Conservation (phyloP, 192 early-diverging fungal genomes). For the Coemansia guatemalensis region DNA sequence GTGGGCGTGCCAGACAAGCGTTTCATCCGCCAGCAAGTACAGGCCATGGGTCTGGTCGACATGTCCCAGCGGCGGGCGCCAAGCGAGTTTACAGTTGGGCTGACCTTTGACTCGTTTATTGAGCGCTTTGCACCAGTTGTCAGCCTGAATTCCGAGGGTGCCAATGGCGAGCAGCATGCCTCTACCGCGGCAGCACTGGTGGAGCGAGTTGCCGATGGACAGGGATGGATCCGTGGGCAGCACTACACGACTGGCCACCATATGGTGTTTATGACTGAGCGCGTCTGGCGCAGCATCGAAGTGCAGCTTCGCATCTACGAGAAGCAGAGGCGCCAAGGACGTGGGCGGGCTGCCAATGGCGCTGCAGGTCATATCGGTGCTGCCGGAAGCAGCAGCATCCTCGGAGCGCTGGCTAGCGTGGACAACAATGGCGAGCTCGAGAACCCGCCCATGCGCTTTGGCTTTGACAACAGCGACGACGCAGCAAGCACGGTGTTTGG, state of each 20-base stretch:
- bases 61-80: conserved; percentile 64
- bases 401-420: conserved; percentile 30
- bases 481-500: conserved; percentile 36
- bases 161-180: neutral
- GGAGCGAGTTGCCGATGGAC: conserved; percentile 34
- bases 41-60: conserved; percentile 68
- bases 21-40: conserved; percentile 68
- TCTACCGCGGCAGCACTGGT: conserved; percentile 18
- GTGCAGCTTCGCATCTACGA: conserved; percentile 59
- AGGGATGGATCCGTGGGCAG: conserved; percentile 53
- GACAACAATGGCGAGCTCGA: conserved; percentile 32
- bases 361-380: conserved; percentile 9
- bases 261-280: conserved; percentile 63
- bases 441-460: conserved; percentile 27
- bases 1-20: conserved; percentile 58
- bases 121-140: conserved; percentile 66
- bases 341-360: neutral
- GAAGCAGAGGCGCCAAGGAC: conserved; percentile 50
- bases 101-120: conserved; percentile 72
- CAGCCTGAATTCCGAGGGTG: neutral
- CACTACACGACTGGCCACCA: conserved; percentile 57
- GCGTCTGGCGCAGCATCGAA: conserved; percentile 67
- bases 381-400: conserved; percentile 33
- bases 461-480: conserved; percentile 16
- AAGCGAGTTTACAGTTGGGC: conserved; percentile 68